These are phyloP conservation scores for Neurospora hispaniola DNA, from an alignment of 495 filamentous ascomycete species.

Conservation along the genomic window DNA sequence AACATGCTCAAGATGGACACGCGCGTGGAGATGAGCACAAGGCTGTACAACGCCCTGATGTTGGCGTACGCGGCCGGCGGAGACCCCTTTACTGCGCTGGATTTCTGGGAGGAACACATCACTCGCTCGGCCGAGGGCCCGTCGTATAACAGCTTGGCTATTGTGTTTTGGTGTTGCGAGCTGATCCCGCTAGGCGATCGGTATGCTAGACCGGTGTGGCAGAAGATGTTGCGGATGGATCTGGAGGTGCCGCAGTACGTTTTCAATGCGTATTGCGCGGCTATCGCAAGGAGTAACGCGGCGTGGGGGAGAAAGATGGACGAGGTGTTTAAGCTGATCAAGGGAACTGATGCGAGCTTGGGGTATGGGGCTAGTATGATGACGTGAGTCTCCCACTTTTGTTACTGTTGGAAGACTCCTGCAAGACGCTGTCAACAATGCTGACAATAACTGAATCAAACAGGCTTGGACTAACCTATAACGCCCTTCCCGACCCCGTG, in stretches of 20 bases:
- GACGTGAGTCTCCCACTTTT: constrained; percentile 48
- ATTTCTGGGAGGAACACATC: constrained; percentile 69
- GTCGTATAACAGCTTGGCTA: constrained; percentile 61
- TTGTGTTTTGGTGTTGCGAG: constrained; percentile 71
- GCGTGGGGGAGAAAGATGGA: constrained; percentile 48
- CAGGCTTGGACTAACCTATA: constrained; percentile 64
- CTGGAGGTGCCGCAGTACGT: constrained; percentile 62
- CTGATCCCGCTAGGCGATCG: constrained; percentile 46
- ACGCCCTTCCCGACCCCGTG: constrained; percentile 48
- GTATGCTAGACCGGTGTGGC: constrained; percentile 64
- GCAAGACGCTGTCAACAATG: not conserved
- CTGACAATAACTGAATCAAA: not conserved
- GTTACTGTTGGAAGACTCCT: not conserved
- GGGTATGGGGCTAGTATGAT: constrained; percentile 53
- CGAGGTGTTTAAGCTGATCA: constrained; percentile 51
- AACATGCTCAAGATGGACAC: constrained; percentile 90
- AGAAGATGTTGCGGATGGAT: constrained; percentile 60
- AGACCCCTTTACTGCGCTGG: constrained; percentile 50
- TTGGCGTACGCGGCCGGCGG: constrained; percentile 65
- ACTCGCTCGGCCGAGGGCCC: constrained; percentile 70
- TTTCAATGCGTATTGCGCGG: constrained; percentile 62
- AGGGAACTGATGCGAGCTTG: constrained; percentile 50
- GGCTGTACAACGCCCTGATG: constrained; percentile 74
- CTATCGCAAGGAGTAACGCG: constrained; percentile 39
- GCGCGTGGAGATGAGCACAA: constrained; percentile 63